Evolutionary conservation across 2,329 filamentous ascomycete genomes (phyloP).

Genomic region (Talaromyces rugulosus): DNA sequence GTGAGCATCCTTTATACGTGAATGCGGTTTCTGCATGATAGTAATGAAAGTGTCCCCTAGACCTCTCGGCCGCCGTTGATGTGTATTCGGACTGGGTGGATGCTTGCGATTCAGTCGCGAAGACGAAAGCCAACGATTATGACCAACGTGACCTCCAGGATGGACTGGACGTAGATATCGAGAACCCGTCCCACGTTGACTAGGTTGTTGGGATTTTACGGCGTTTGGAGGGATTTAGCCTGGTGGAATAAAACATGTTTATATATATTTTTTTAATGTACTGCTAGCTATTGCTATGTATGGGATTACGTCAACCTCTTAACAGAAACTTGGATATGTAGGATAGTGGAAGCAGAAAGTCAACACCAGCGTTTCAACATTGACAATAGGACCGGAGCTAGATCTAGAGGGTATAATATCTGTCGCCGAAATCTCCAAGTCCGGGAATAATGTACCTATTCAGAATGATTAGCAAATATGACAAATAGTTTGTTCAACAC

Average conservation of each 20-base stretch:
- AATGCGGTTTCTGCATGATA: not conserved
- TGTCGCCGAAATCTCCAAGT: slow-evolving; percentile 89
- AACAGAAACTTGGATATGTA: not conserved
- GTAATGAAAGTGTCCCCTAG: slow-evolving; percentile 42
- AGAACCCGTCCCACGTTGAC: not conserved
- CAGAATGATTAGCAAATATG: slow-evolving; percentile 1
- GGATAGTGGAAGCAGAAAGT: not conserved
- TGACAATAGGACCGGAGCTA: not conserved
- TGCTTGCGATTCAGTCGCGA: slow-evolving; percentile 73
- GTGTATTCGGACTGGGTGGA: slow-evolving; percentile 99
- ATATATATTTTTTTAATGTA: not conserved
- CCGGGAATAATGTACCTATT: slow-evolving; percentile 89
- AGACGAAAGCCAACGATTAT: slow-evolving; percentile 48
- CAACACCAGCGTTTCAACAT: not conserved
- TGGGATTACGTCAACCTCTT: not conserved
- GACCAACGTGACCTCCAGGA: slow-evolving; percentile 19
- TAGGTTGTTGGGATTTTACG: not conserved
- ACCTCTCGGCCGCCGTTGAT: slow-evolving; percentile 85
- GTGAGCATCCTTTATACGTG: slow-evolving; percentile 49
- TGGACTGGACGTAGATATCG: slow-evolving; percentile 8
- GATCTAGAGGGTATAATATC: slow-evolving; percentile 84
- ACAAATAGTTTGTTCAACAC: not conserved
- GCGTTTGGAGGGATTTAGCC: not conserved
- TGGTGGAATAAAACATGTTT: not conserved
- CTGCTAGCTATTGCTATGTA: not conserved